These are phyloP conservation scores for Eutypella sp. DNA, from an alignment of 2,329 filamentous ascomycete species.

Conservation along the genomic window DNA sequence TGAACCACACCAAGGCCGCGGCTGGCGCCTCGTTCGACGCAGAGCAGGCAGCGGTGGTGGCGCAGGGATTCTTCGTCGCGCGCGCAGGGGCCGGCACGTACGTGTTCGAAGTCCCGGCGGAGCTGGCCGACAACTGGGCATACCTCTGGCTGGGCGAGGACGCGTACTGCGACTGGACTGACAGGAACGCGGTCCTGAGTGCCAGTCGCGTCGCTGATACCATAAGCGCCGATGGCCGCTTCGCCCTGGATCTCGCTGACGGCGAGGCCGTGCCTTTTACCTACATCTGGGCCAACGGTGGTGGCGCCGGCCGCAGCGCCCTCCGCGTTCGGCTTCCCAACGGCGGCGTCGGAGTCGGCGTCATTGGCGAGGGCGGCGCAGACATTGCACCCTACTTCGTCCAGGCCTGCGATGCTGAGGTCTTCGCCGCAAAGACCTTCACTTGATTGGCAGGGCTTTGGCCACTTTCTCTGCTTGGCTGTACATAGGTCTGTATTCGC, in stretches of 20 bases:
- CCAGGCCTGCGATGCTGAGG: slow-evolving; percentile 5
- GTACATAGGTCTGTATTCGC: neutral
- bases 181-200: slow-evolving; percentile 11
- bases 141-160: slow-evolving; percentile 11
- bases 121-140: slow-evolving; percentile 11
- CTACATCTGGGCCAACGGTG: slow-evolving; percentile 13
- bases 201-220: slow-evolving; percentile 22
- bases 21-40: slow-evolving; percentile 1
- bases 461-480: neutral
- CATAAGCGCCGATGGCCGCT: slow-evolving; percentile 6
- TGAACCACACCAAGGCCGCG: neutral
- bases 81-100: slow-evolving; percentile 3
- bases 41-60: slow-evolving; percentile 3
- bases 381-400: slow-evolving; percentile 7
- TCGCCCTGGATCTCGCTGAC: slow-evolving; percentile 3
- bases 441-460: neutral
- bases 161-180: slow-evolving; percentile 9
- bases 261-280: slow-evolving; percentile 12
- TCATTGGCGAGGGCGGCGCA: neutral
- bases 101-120: slow-evolving; percentile 2
- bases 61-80: slow-evolving; percentile 13
- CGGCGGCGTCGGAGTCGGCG: too few relatives aligned
- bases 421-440: slow-evolving; percentile 1
- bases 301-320: slow-evolving; percentile 5
- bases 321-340: slow-evolving; percentile 6